Evolutionary conservation across 768 basidiomycete species (phyloP), one percentile per base, ranked within the genome.

Genomic region (Pleurotus giganteus): DNA sequence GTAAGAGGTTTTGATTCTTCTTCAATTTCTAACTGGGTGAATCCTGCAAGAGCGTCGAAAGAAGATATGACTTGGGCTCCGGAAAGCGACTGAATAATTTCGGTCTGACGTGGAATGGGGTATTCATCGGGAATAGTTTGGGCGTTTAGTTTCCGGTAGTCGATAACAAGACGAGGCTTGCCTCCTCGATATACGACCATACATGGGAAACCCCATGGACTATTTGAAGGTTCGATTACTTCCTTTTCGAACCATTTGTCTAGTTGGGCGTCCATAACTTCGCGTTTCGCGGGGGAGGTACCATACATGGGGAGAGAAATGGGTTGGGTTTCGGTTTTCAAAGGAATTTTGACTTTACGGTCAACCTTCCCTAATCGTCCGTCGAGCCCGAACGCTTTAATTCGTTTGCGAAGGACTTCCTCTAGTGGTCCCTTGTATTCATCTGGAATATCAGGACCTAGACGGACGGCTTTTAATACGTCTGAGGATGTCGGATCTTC

Each of bases 161-260:
- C 72, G 7, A 76, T 61, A 8, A 66, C 68, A 37, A 77, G 59
- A 0, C 70, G 59, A 0, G 73, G 66, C 53, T 76, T 76, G 0
- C 60, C 58, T 36, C 74, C 73, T 1, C 69, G 55, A 50, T 75
- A 76, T 0, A 68, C 69, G 6, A 75, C 72, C 13, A 70, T 57
- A 1, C 63, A 64, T 0, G 68, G 71, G 0, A 65, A 65, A 0
- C 42, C 67, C 70, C 70, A 79, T 0, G 73, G 75, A 54, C 74
- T 75, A 2, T 56, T 52, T 0, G 74, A 76, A 0, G 68, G 69
- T 51, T 78, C 72, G 17, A 78, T 75, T 0, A 78, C 70, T 0
- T 65, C 73, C 2, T 60, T 52, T 13, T 62, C 49, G 5, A 75
- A 57, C 72, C 72, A 76, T 0, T 58, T 31, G 8, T 65, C 58